Percentiles rank a stretch among this genome's conserved stretches.
Conservation (phyloP, 495 filamentous ascomycete species). For the Jackrogersella minutella region DNA sequence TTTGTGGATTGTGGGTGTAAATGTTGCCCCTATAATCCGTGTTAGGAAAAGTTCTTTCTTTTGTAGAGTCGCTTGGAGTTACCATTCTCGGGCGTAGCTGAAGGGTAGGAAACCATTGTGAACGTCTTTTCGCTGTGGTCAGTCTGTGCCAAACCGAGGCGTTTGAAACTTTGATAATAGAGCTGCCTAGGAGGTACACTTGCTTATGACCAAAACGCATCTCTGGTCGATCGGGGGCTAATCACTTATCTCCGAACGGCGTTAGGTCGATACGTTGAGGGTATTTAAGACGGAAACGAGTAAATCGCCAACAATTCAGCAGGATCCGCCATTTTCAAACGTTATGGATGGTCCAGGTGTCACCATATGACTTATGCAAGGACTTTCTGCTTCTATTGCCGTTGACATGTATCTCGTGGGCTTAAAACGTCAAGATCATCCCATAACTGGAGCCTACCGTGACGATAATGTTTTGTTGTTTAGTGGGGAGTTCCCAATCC, state of each 20-base stretch:
- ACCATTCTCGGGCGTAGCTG: constrained; percentile 16
- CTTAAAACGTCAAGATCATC: background rate
- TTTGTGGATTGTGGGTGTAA: constrained; percentile 34
- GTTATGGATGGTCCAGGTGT: no score
- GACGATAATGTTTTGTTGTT: background rate
- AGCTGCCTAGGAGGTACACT: no score
- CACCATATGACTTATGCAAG: no score
- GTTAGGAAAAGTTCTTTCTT: background rate
- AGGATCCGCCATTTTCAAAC: no score
- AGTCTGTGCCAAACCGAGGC: background rate
- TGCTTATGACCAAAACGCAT: no score
- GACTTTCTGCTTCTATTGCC: no score
- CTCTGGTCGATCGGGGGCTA: background rate
- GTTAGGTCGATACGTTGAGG: background rate
- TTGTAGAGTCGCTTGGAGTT: background rate
- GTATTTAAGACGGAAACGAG: no score
- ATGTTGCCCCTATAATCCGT: constrained; percentile 4
- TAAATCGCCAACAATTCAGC: no score
- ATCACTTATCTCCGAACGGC: constrained; percentile 12
- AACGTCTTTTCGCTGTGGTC: background rate
- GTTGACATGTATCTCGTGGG: no score
- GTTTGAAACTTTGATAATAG: no score
- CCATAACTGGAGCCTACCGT: background rate
- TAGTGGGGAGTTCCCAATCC: no score
- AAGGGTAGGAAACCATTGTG: constrained; percentile 23